These are phyloP conservation scores for Saraca asoca DNA, from an alignment of 331 rosid species.

Conservation along the genomic window DNA sequence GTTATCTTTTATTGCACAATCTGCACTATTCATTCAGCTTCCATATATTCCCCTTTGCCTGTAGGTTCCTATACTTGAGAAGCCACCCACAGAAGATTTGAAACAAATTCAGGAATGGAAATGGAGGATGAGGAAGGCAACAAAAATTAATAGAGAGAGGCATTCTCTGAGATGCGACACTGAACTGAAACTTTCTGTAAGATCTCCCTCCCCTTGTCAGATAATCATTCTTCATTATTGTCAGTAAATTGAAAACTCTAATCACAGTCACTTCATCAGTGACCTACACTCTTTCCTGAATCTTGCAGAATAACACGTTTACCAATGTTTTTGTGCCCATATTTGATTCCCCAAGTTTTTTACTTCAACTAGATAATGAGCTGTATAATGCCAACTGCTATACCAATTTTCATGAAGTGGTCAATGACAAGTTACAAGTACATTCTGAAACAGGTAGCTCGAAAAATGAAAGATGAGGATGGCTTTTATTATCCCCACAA, in stretches of 20 bases:
- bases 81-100: slow-evolving; percentile 56
- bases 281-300: slow-evolving; percentile 19
- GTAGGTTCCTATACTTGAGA: slow-evolving; percentile 75
- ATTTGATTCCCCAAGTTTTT: slow-evolving; percentile 4
- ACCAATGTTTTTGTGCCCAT: not conserved
- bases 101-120: slow-evolving; percentile 76
- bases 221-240: slow-evolving; percentile 9
- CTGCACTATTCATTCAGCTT: slow-evolving; percentile 24
- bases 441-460: slow-evolving; percentile 67
- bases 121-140: slow-evolving; percentile 73
- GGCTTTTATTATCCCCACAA: slow-evolving; percentile 91
- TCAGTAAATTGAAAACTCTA: slow-evolving; percentile 6
- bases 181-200: slow-evolving; percentile 88
- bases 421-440: slow-evolving; percentile 14
- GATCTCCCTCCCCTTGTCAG: slow-evolving; percentile 36
- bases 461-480: slow-evolving; percentile 78
- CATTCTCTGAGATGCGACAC: slow-evolving; percentile 81
- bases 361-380: slow-evolving; percentile 12
- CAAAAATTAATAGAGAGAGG: slow-evolving; percentile 77
- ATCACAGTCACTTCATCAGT: slow-evolving; percentile 1
- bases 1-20: not conserved
- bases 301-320: slow-evolving; percentile 13
- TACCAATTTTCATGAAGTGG: slow-evolving; percentile 23
- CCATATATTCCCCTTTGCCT: slow-evolving; percentile 34
- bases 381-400: slow-evolving; percentile 2